These are phyloP conservation scores for Metarhizium album DNA, from an alignment of 2,329 filamentous ascomycete species.

Conservation along the genomic window DNA sequence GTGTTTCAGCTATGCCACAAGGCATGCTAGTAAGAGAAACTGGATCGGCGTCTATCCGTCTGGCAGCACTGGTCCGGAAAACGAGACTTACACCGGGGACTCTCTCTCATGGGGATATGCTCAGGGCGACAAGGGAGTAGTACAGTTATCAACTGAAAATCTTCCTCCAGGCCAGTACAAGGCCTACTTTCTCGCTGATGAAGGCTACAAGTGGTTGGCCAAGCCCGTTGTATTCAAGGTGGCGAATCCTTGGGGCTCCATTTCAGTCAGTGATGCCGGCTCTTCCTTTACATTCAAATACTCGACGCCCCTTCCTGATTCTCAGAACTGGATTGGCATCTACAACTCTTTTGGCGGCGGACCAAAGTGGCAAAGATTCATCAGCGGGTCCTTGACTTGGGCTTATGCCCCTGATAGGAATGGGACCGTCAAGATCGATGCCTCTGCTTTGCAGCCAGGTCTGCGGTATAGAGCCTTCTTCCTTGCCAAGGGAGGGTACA, in stretches of 20 bases:
- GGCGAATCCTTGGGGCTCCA: conserved; percentile 7
- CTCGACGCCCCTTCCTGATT: conserved; percentile 16
- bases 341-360: conserved; percentile 23
- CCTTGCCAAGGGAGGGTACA: conserved; percentile 24
- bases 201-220: conserved; percentile 24
- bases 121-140: conserved; percentile 13
- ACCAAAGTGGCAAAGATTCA: conserved; percentile 20
- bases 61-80: conserved; percentile 19
- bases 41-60: conserved; percentile 26
- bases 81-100: conserved; percentile 15
- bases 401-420: conserved; percentile 17
- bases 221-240: conserved; percentile 19
- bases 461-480: conserved; percentile 25
- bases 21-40: conserved; percentile 17
- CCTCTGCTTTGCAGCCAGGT: conserved; percentile 16
- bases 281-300: conserved; percentile 25
- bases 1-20: conserved; percentile 19
- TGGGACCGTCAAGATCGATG: conserved; percentile 18
- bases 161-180: conserved; percentile 21
- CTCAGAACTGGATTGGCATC: conserved; percentile 28
- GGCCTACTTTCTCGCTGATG: conserved; percentile 23
- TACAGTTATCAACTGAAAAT: conserved; percentile 12
- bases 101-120: conserved; percentile 24
- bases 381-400: conserved; percentile 22
- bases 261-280: conserved; percentile 5